phyloP scores from a whole-genome alignment of 176 grass and related monocot genomes.

The barley (Hordeum vulgare) region DNA sequence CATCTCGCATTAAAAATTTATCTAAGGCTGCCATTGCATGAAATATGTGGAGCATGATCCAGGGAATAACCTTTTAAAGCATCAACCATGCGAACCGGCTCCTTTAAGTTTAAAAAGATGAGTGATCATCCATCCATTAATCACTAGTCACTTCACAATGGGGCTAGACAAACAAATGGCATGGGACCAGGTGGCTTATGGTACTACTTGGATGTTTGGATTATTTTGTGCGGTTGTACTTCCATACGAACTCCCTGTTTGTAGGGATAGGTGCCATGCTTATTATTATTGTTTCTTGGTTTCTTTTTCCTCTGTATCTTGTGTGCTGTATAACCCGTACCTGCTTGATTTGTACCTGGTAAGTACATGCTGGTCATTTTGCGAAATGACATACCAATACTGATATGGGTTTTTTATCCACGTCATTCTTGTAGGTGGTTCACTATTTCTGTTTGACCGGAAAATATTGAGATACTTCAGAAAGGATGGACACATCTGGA shows the following conservation, averaged over 20 bases:
- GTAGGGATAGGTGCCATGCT: neutral
- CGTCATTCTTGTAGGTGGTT: conserved; percentile 50
- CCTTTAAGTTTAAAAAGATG: neutral
- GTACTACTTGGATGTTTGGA: neutral
- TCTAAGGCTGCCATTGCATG: neutral
- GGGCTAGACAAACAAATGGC: neutral
- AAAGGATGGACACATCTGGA: conserved; percentile 87
- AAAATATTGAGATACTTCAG: conserved; percentile 93
- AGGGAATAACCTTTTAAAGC: conserved; percentile 1
- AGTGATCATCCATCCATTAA: neutral
- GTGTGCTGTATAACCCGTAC: neutral
- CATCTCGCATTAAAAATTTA: neutral
- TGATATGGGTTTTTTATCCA: neutral
- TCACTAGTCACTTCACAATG: conserved; percentile 13
- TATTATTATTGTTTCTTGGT: neutral
- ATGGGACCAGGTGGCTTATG: neutral
- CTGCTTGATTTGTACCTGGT: neutral
- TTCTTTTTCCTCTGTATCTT: neutral
- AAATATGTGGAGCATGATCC: neutral
- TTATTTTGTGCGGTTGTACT: neutral
- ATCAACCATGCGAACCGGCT: neutral
- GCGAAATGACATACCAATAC: neutral
- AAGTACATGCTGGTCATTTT: neutral
- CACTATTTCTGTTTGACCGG: conserved; percentile 77
- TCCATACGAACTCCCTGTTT: neutral